A percentile compares a stretch with the other conserved stretches of the same genome.
Evolutionary conservation across 2,329 filamentous ascomycete species (phyloP).

Genomic region (Clonostachys rosea): DNA sequence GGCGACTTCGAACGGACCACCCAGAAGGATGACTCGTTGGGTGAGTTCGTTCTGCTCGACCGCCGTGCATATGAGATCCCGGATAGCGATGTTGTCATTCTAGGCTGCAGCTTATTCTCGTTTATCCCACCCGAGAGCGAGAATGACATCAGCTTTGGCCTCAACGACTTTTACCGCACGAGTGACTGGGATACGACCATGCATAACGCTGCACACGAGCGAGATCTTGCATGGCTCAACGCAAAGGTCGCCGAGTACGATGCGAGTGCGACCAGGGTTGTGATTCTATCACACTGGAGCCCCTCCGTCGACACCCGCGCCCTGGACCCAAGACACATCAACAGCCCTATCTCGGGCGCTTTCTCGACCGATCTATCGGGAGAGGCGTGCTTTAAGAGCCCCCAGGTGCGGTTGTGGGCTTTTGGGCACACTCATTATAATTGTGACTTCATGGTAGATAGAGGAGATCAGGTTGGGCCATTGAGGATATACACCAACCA

Average conservation of each 20-base stretch:
- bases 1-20: constrained; percentile 20
- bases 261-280: constrained; percentile 12
- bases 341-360: constrained; percentile 16
- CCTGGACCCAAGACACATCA: constrained; percentile 22
- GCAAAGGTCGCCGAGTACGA: constrained; percentile 18
- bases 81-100: constrained; percentile 15
- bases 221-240: constrained; percentile 39
- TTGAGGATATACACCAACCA: constrained; percentile 32
- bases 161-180: constrained; percentile 50
- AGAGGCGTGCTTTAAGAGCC: constrained; percentile 25
- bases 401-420: constrained; percentile 33
- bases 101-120: constrained; percentile 42
- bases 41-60: constrained; percentile 2
- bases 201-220: constrained; percentile 28
- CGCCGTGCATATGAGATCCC: constrained; percentile 15
- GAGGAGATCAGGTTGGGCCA: constrained; percentile 3
- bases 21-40: constrained; percentile 6
- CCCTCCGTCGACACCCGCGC: constrained; percentile 26
- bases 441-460: constrained; percentile 27
- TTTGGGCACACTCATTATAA: constrained; percentile 46
- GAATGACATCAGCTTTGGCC: constrained; percentile 28
- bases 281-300: constrained; percentile 37
- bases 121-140: constrained; percentile 27
- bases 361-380: constrained; percentile 32
- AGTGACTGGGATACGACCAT: constrained; percentile 26